A percentile compares a stretch with the other conserved stretches of the same genome.
Evolutionary conservation across 192 early-diverging fungal genomes (phyloP).

Genomic region (Lunasporangiospora selenospora): DNA sequence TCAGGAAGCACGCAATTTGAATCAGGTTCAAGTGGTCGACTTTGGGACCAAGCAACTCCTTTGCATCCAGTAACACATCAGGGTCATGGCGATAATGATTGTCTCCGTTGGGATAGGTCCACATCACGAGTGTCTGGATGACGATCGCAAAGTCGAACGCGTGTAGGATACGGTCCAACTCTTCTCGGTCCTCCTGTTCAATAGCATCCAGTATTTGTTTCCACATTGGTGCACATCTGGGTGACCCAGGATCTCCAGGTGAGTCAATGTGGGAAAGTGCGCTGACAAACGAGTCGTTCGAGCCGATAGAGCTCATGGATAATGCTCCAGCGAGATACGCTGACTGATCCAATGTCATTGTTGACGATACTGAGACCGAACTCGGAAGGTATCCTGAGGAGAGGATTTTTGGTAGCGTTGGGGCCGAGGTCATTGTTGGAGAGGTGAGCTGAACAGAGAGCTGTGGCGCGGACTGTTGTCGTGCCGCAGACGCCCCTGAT

Average conservation of each 20-base stretch:
- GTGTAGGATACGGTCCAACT: constrained; percentile 26
- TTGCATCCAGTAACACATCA: constrained; percentile 64
- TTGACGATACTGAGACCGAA: background rate
- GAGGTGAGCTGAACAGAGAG: constrained; percentile 18
- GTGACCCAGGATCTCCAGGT: constrained; percentile 37
- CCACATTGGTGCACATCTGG: constrained; percentile 28
- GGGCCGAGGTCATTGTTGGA: background rate
- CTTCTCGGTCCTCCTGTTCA: constrained; percentile 33
- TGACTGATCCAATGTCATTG: constrained; percentile 7
- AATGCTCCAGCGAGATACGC: constrained; percentile 8
- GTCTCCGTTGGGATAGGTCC: constrained; percentile 58
- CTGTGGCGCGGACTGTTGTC: constrained; percentile 33
- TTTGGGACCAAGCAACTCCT: constrained; percentile 63
- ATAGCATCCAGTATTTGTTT: constrained; percentile 42
- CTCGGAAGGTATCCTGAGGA: too few species aligned
- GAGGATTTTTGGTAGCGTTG: background rate
- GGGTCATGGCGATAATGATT: constrained; percentile 60
- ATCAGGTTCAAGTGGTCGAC: constrained; percentile 65
- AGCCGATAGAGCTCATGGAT: constrained; percentile 23
- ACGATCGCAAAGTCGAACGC: constrained; percentile 48
- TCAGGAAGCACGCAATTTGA: constrained; percentile 69
- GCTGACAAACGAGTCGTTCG: constrained; percentile 41
- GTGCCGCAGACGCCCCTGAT: too few species aligned
- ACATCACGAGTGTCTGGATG: constrained; percentile 39
- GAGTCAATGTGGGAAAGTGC: constrained; percentile 42